Base-by-base conservation (phyloP, 768 basidiomycete genomes). In the Hericium coralloides region DNA sequence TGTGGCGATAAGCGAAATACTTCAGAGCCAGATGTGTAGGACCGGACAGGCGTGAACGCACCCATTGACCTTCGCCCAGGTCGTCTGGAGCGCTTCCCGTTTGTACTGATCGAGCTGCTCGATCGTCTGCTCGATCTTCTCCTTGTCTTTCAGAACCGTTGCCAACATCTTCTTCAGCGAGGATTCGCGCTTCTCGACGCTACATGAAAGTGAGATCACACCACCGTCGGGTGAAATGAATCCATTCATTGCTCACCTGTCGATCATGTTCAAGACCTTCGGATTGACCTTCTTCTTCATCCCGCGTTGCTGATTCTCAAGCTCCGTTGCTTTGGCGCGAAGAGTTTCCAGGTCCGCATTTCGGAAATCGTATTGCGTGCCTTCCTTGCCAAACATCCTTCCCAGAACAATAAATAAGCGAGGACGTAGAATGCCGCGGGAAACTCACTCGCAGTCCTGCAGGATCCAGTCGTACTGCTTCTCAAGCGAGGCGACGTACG, bases 251-350 rank as follows among this genome's bases (percentile, higher is more conserved):
- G 71, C 84, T 58, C 60, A 97, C 93, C 81, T 87, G 62, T 97
- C 95, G 52, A 98, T 91, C 89, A 95, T 95, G 63, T 87, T 91
- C 75, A 97, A 84, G 49, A 93, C 94, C 69, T 95, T 97, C 3
- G 87, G 86, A 64, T 99, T 98, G 65, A 98, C 79, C 69, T 95
- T 97, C 75, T 93, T 92, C 75, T 93, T 95, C 84, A 92, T 85
- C 20, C 85, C 84, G 64, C 86, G 87, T 67, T 92, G 92, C 49
- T 83, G 76, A 18, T 80, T 75, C 62, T 91, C 85, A 12, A 98
- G 77, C 63, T 92, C 89, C 8, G 76, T 73, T 23, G 85, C 86
- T 66, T 85, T 87, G 43, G 81, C 75, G 49, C 78, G 74, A 60
- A 89, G 72, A 52, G 75, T 71, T 2, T 55, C 69, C 18, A 93